Conservation (phyloP, 768 basidiomycete genomes). For the Lactifluus volemus region DNA sequence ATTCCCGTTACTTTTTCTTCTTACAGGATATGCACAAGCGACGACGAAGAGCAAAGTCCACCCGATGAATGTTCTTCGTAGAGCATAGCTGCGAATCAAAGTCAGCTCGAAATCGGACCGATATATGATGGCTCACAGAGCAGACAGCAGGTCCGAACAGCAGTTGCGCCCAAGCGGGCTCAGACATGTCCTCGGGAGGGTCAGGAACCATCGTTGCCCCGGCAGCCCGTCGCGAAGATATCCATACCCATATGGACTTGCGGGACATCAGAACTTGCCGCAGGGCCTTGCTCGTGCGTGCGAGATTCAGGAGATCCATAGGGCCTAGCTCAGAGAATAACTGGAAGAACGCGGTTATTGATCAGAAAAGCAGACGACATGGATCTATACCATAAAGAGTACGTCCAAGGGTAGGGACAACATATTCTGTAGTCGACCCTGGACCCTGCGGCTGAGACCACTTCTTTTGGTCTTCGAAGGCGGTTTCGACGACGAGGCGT, state of each 20-base stretch:
- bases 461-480: neutral
- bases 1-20: constrained; percentile 7
- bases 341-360: neutral
- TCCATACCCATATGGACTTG: constrained; percentile 14
- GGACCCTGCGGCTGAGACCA: neutral
- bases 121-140: neutral
- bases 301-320: constrained; percentile 13
- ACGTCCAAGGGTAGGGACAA: constrained; percentile 12
- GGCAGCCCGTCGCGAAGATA: constrained; percentile 1
- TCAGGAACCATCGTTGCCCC: constrained; percentile 6
- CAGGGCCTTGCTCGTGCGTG: constrained; percentile 17
- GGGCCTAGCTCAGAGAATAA: constrained; percentile 9
- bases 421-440: constrained; percentile 16
- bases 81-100: constrained; percentile 1
- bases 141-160: constrained; percentile 15
- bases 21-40: constrained; percentile 12
- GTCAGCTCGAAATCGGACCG: neutral
- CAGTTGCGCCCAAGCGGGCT: constrained; percentile 18
- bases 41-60: constrained; percentile 18
- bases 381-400: constrained; percentile 12
- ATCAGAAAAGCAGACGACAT: neutral
- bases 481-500: neutral
- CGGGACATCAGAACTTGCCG: constrained; percentile 17
- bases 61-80: constrained; percentile 9
- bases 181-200: constrained; percentile 18